Base-by-base conservation (phyloP, 345 rosid species). In the Ceriops zippeliana region DNA sequence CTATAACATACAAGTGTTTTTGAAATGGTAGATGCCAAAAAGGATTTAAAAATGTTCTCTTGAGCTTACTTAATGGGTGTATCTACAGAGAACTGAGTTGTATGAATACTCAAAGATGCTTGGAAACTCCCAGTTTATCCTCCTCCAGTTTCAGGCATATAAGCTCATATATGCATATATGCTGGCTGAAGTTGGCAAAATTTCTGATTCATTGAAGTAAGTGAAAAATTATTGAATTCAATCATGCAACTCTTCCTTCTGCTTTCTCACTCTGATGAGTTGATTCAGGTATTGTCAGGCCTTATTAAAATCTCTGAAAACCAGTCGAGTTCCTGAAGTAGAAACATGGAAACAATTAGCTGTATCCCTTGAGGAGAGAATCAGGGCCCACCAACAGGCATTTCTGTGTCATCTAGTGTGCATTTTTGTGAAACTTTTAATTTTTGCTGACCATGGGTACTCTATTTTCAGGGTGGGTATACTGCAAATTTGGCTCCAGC, bases 121-220 rank as follows among this genome's bases (percentile, higher is more conserved):
- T 52, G 99, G 99, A 64, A 96, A 96, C 83, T 83, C 99, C 82
- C 99, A 96, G 84, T 92, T 79, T 76, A 80, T 81, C 68, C 74
- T 96, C 78, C 85, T 80, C 61, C 91, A 93, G 7, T 90, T 96
- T 89, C 99, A 92, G 81, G 97, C 98, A 24, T 96, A 96, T 73
- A 96, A 96, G 80, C 74, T 96, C 74, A 63, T 96, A 62, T 96
- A 96, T 82, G 99, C 99, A 30, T 76, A 87, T 82, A 96, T 96
- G 99, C 84, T 96, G 68, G 92, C 91, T 70, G 99, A 96, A 86
- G 89, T 92, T 52, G 99, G 99, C 68, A 96, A 79, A 82, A 83
- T 92, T 78, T 83, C 98, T 38, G 89, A 85, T 68, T 92, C 99
- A 61, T 75, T 87, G 51, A 96, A 89, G 99, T 96, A 85, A 84